Conservation (phyloP, 345 rosid genomes). For the Bruguiera parviflora region DNA sequence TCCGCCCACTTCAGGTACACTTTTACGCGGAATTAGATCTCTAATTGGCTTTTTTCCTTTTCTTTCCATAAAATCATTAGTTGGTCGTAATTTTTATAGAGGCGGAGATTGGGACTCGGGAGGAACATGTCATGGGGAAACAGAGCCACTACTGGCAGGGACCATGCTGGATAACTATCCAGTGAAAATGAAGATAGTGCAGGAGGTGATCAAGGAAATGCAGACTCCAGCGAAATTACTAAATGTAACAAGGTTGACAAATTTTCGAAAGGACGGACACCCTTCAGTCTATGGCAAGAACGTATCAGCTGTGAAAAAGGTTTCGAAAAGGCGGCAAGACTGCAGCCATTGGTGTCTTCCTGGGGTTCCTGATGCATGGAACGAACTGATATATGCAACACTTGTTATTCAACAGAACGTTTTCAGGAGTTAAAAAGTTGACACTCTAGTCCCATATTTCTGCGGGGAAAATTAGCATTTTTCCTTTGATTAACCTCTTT, state of each 20-base stretch:
- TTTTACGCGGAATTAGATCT: neutral
- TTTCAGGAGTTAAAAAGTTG: constrained; percentile 14
- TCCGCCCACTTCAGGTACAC: constrained; percentile 87
- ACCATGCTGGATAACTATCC: constrained; percentile 62
- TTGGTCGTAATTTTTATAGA: constrained; percentile 30
- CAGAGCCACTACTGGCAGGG: constrained; percentile 57
- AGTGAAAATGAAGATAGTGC: constrained; percentile 80
- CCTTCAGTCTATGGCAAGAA: constrained; percentile 76
- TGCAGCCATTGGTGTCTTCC: constrained; percentile 99
- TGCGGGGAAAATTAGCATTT: neutral
- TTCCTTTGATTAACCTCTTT: neutral
- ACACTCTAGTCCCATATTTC: neutral
- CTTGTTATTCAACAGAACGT: constrained; percentile 37
- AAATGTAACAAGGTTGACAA: constrained; percentile 79
- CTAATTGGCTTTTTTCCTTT: neutral
- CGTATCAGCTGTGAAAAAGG: constrained; percentile 31
- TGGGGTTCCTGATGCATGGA: constrained; percentile 91
- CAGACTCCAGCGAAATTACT: constrained; percentile 54
- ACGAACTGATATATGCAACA: constrained; percentile 77
- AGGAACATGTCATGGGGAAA: constrained; percentile 82
- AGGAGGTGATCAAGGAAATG: constrained; percentile 67
- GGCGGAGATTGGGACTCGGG: constrained; percentile 99
- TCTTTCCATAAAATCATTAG: too few species aligned
- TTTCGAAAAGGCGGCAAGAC: constrained; percentile 56
- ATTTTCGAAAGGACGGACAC: constrained; percentile 91